These are phyloP conservation scores for Licmophora abbreviata DNA, from an alignment of 108 stramenopile species.

Conservation along the genomic window DNA sequence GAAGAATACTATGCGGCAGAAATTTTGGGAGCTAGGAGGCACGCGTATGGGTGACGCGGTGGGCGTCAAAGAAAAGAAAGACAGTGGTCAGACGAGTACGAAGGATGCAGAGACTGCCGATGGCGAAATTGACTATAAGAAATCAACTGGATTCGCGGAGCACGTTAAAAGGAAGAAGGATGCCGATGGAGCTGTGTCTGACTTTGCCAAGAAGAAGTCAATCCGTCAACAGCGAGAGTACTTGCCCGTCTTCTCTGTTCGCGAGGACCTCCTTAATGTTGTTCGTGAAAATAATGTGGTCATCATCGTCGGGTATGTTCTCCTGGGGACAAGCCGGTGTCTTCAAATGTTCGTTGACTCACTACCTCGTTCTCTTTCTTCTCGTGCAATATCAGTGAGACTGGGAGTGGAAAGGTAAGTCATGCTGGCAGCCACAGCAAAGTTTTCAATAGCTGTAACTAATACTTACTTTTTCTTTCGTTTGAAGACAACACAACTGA, in stretches of 20 bases:
- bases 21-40: slow-evolving; percentile 99
- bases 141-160: slow-evolving; percentile 76
- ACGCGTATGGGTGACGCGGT: slow-evolving; percentile 91
- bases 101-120: slow-evolving; percentile 25
- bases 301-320: slow-evolving; percentile 51
- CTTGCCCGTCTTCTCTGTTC: slow-evolving; percentile 91
- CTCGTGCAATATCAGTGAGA: slow-evolving; percentile 63
- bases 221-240: slow-evolving; percentile 91
- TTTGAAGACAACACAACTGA: slow-evolving; percentile 96
- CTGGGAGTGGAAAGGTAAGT: slow-evolving; percentile 51
- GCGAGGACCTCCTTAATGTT: slow-evolving; percentile 86
- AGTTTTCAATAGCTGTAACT: background rate
- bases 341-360: background rate
- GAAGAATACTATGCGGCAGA: slow-evolving; percentile 86
- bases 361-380: background rate
- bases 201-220: slow-evolving; percentile 83
- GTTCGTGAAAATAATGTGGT: slow-evolving; percentile 93
- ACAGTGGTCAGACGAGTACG: slow-evolving; percentile 10
- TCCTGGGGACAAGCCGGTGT: background rate
- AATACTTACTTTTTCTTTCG: slow-evolving; percentile 1
- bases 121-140: slow-evolving; percentile 85
- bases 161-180: slow-evolving; percentile 68
- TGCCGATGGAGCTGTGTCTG: slow-evolving; percentile 36
- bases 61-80: slow-evolving; percentile 48
- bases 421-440: background rate